Evolutionary conservation across 2,329 filamentous ascomycete species (phyloP), one percentile per base, ranked within the genome.

Genomic region (Trichoderma hamatum): DNA sequence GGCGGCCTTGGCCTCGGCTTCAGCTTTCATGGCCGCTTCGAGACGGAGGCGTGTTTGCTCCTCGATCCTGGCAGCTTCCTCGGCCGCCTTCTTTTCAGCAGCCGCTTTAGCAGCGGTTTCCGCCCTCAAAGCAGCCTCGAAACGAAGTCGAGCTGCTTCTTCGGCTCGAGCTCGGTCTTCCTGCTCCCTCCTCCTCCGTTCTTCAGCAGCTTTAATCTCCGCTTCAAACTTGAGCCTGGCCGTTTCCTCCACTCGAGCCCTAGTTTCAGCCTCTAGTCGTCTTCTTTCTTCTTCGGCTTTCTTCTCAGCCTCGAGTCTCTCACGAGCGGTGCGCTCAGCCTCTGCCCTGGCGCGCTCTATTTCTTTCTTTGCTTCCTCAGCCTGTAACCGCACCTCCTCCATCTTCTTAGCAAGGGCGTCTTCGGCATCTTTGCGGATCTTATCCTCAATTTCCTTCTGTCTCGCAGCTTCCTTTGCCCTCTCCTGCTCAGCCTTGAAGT

Each of bases 261-360:
- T 76, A 13, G 75, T 78, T 65, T 80, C 79, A 16, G 74, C 75
- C 63, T 80, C 77, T 56, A 73, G 70, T 62, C 76, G 80, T 68
- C 80, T 72, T 71, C 81, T 78, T 46, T 85, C 84, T 46, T 84
- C 84, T 34, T 83, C 83, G 3, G 82, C 78, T 73, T 82, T 83
- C 16, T 77, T 74, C 60, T 81, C 78, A 5, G 80, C 81, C 58
- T 83, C 82, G 21, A 84, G 83, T 52, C 83, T 84, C 71, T 78
- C 80, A 39, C 79, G 74, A 3, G 84, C 82, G 2, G 77, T 78
- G 46, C 76, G 78, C 70, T 85, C 83, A 2, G 84, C 84, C 39
- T 85, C 84, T 21, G 73, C 76, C 69, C 76, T 81, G 7, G 84
- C 84, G 28, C 79, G 79, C 67, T 85, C 84, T 5, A 86, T 81